Evolutionary conservation across 208 protist species (phyloP).

Genomic region (Angomonas ambiguus): DNA sequence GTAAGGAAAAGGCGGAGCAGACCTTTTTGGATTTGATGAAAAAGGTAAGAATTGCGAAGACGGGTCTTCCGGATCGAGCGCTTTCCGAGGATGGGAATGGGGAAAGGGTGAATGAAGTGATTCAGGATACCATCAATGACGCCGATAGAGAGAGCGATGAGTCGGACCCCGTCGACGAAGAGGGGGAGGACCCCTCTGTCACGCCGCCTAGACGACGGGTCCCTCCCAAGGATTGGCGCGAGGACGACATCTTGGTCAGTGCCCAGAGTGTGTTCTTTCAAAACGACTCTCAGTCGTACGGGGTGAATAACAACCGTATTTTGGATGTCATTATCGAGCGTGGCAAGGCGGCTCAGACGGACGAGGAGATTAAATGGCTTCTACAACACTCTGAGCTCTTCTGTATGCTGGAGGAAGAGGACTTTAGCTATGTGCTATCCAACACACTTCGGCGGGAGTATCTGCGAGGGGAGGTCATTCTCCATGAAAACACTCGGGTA

Average conservation of each 20-base stretch:
- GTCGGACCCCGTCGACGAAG: background rate
- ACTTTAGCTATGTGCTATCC: constrained; percentile 32
- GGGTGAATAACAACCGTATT: constrained; percentile 41
- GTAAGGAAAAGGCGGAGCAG: background rate
- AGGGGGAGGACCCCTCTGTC: constrained; percentile 9
- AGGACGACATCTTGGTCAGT: constrained; percentile 37
- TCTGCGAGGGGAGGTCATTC: constrained; percentile 46
- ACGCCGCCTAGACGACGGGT: background rate
- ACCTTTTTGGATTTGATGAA: background rate
- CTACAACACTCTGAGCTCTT: constrained; percentile 51
- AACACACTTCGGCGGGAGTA: constrained; percentile 69
- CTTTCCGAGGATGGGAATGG: background rate
- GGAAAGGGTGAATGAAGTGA: constrained; percentile 1
- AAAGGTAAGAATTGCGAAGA: background rate
- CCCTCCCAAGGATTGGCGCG: constrained; percentile 38
- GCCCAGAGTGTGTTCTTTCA: constrained; percentile 43
- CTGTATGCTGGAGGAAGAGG: constrained; percentile 35
- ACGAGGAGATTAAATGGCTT: constrained; percentile 52
- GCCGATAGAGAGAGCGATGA: constrained; percentile 15
- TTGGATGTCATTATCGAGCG: constrained; percentile 46
- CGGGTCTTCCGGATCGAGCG: background rate
- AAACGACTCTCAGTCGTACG: constrained; percentile 11
- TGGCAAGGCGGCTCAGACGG: constrained; percentile 33
- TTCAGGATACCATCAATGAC: constrained; percentile 11
- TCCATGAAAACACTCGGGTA: constrained; percentile 20